Conservation (phyloP, 2,329 filamentous ascomycete species). For the Monosporascus sp. region DNA sequence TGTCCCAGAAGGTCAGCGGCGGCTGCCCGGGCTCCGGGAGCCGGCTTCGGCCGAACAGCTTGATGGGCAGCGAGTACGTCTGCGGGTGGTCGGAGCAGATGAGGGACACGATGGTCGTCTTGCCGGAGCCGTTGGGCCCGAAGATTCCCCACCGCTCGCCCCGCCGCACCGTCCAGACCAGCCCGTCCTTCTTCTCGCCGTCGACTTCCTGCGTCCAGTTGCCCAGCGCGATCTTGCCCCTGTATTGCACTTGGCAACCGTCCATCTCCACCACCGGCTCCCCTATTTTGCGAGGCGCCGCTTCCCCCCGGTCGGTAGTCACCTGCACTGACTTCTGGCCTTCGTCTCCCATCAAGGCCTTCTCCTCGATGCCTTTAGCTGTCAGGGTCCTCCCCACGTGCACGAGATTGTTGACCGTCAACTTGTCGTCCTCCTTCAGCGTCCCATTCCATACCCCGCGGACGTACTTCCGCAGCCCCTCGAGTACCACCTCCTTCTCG, state of each 20-base stretch:
- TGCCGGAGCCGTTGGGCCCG: constrained; percentile 90
- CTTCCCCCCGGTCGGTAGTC: constrained; percentile 7
- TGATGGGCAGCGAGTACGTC: constrained; percentile 82
- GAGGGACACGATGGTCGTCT: constrained; percentile 88
- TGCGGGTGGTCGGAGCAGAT: constrained; percentile 96
- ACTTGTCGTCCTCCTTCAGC: constrained; percentile 39
- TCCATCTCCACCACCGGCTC: constrained; percentile 82
- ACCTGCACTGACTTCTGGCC: constrained; percentile 13
- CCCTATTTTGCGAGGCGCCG: constrained; percentile 34
- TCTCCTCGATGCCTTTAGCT: constrained; percentile 32
- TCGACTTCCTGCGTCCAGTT: constrained; percentile 64
- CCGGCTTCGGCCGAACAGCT: constrained; percentile 76
- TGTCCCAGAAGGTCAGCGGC: constrained; percentile 86
- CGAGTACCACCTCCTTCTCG: constrained; percentile 56
- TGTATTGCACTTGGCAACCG: constrained; percentile 77
- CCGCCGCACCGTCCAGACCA: constrained; percentile 77
- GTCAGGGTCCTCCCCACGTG: constrained; percentile 47
- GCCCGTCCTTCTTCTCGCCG: constrained; percentile 50
- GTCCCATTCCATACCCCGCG: constrained; percentile 40
- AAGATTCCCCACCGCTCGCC: constrained; percentile 91
- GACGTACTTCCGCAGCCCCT: constrained; percentile 45
- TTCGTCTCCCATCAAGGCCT: constrained; percentile 28
- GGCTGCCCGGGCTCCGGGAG: constrained; percentile 66
- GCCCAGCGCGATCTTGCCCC: constrained; percentile 70
- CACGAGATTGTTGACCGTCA: constrained; percentile 43